phyloP scores from a whole-genome alignment of 257 asterid species.

The Echites panduratus region DNA sequence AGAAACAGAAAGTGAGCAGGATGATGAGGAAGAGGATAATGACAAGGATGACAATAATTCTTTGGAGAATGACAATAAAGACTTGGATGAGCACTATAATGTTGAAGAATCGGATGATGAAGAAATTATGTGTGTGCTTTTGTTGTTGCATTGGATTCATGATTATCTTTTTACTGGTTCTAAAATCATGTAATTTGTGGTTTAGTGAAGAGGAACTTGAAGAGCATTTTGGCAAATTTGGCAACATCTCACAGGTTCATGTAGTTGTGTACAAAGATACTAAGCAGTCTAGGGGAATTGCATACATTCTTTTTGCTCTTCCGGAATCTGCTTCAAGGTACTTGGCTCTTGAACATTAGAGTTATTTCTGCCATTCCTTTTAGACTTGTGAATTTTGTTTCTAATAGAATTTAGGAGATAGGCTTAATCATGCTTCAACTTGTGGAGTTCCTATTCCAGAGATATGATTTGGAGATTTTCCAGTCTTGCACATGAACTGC shows the following conservation, averaged over 20 bases:
- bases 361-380: background rate
- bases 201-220: slow-evolving; percentile 69
- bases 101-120: slow-evolving; percentile 30
- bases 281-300: too few species aligned
- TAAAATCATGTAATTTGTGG: background rate
- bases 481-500: background rate
- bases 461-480: background rate
- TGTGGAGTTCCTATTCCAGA: background rate
- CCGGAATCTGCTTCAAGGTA: too few species aligned
- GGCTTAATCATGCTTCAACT: background rate
- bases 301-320: too few species aligned
- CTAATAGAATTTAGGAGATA: background rate
- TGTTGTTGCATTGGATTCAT: background rate
- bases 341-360: slow-evolving; percentile 3
- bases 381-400: background rate
- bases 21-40: slow-evolving; percentile 34
- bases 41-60: slow-evolving; percentile 18
- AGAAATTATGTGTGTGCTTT: slow-evolving; percentile 13
- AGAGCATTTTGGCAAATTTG: too few species aligned
- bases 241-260: too few species aligned
- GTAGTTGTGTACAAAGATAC: too few species aligned
- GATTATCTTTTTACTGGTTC: background rate
- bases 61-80: slow-evolving; percentile 19
- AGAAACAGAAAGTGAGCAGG: slow-evolving; percentile 59
- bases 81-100: slow-evolving; percentile 22